A percentile compares a stretch with the other conserved stretches of the same genome.
Evolutionary conservation across 2,329 filamentous ascomycete genomes (phyloP).

Genomic region (Phialemoniopsis sp.): DNA sequence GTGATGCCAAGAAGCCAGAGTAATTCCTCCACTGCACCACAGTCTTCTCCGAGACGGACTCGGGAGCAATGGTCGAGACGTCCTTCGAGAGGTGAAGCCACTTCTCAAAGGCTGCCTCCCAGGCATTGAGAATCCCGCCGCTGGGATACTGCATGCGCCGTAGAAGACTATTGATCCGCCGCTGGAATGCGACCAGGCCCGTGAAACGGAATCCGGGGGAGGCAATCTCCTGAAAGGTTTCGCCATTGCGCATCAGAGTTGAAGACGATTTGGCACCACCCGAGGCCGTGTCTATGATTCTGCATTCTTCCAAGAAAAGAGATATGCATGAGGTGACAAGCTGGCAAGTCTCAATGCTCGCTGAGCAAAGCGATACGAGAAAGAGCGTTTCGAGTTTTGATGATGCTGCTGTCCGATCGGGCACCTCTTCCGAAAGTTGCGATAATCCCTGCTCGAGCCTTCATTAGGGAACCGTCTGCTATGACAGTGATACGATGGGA

Average conservation of each 20-base stretch:
- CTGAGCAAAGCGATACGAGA: conserved; percentile 60
- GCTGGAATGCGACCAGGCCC: conserved; percentile 66
- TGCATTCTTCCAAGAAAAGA: conserved; percentile 58
- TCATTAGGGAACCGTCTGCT: neutral
- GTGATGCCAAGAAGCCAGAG: conserved; percentile 63
- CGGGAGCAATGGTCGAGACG: conserved; percentile 47
- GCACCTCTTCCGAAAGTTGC: conserved; percentile 47
- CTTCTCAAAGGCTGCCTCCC: conserved; percentile 61
- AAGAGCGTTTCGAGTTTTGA: conserved; percentile 59
- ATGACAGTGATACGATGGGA: neutral
- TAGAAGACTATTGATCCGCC: conserved; percentile 56
- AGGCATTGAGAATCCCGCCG: conserved; percentile 62
- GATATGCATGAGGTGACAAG: conserved; percentile 59
- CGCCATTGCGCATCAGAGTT: conserved; percentile 54
- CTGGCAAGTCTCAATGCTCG: conserved; percentile 62
- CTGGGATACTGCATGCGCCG: conserved; percentile 59
- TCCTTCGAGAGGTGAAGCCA: conserved; percentile 64
- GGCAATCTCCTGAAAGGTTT: conserved; percentile 58
- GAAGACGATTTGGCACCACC: conserved; percentile 45
- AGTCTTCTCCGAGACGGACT: conserved; percentile 49
- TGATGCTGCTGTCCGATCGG: conserved; percentile 47
- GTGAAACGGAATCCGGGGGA: conserved; percentile 63
- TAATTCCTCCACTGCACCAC: conserved; percentile 65
- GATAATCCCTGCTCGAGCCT: conserved; percentile 43
- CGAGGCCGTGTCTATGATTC: conserved; percentile 45